Evolutionary conservation across 1,139 yeast species (phyloP), one percentile per base, ranked within the genome.

Genomic region (Nakaseomyces glabratus): DNA sequence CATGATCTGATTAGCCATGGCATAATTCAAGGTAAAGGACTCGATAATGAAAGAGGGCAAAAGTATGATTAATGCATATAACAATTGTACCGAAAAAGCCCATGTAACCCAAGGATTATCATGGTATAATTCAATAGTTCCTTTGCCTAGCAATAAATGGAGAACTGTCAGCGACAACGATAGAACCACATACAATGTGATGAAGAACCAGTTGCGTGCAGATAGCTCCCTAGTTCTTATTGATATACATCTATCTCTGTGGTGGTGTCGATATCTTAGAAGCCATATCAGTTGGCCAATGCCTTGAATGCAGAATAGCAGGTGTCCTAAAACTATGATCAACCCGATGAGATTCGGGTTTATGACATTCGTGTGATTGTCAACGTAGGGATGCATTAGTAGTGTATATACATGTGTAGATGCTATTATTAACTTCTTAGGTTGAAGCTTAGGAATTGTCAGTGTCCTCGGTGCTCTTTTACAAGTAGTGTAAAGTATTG

Each of bases 271-370:
- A 12, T 26, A 26, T 26, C 30, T 20, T 3, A 26, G 4, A 20
- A 26, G 4, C 6, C 11, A 17, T 18, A 26, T 12, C 21, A 15
- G 39, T 20, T 4, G 47, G 22, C 23, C 72, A 68, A 7, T 52
- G 22, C 1, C 58, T 15, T 1, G 45, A 37, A 20, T 60, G 51
- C 2, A 54, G 19, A 0, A 44, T 13, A 0, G 65, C 42, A 6
- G 21, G 10, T 26, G 30, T 12, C n/a, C 10, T 53, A 36, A 1
- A 34, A 25, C 1, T 41, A 42, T 31, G 57, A 60, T 31, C 14
- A 55, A 34, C 3, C 69, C 53, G 3, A 73, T 40, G 43, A 75
- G 69, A 44, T 81, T 73, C 2, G 80, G 80, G 37, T 70, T 73
- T 44, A 76, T 56, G 0, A 79, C 76, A 48, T 73, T 74, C 4